Base-by-base conservation (phyloP, 805 yeast species). In the Kockiozyma suomiensis region DNA sequence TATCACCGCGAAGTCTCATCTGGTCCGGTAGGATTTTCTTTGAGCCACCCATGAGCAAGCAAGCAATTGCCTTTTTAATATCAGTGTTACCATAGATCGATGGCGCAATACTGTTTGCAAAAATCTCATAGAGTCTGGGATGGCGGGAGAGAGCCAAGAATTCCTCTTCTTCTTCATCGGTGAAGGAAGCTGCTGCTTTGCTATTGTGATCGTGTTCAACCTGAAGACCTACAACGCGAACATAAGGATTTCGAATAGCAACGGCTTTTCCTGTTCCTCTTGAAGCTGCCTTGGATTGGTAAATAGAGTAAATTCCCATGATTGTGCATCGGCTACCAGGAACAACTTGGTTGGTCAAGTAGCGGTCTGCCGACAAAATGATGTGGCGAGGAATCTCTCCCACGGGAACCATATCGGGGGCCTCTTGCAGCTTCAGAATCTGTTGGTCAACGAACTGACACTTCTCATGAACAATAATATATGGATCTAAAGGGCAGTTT, bases 381-480 rank as follows among this genome's bases (percentile, higher is more conserved):
- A 94, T 86, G 70, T 94, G 96, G 68, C 99, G 84, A 7, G 99
- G 99, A 90, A 94, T 87, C 76, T 94, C 99, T 67, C 99, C 99
- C 30, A 94, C 96, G 1, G 99, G 99, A 1, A 94, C 97, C 86
- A 89, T 89, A 73, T 94, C 99, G 12, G 98, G 97, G n/a, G 94
- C 81, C 73, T 94, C 99, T 74, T 94, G 99, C 58, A 94, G 79
- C 73, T 94, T 94, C 70, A 94, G 80, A 32, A 87, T 85, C 75
- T 94, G 99, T 73, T 96, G 98, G 75, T 94, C 98, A 55, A 94
- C 86, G 73, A 92, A 94, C n/a, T 83, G 78, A 1, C 97, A 90
- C 70, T 90, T 88, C 72, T 94, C 98, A 75, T 94, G 99, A 32
- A 90, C 91, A 61, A 94, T 88, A 38, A 89, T 82, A 70, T 91